Evolutionary conservation across 2,329 filamentous ascomycete genomes (phyloP).

Genomic region (Pseudogymnoascus verrucosus): DNA sequence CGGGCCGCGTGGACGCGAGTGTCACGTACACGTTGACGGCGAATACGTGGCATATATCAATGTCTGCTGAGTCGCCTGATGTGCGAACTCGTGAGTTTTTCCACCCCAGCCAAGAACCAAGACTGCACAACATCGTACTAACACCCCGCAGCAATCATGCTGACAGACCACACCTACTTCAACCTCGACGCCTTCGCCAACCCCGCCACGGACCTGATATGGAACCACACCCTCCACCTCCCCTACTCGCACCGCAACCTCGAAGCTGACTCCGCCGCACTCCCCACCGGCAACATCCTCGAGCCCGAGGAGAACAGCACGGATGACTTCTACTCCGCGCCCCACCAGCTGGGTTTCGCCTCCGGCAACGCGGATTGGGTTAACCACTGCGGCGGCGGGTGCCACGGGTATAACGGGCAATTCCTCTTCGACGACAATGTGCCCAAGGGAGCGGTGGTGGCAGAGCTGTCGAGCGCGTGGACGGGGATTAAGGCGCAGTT

Average conservation of each 20-base stretch:
- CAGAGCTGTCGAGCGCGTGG: constrained; percentile 51
- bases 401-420: constrained; percentile 65
- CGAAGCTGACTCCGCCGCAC: constrained; percentile 44
- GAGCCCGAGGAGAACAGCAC: constrained; percentile 58
- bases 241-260: constrained; percentile 54
- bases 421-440: constrained; percentile 37
- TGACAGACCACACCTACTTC: constrained; percentile 61
- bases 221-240: constrained; percentile 55
- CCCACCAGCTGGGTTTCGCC: constrained; percentile 56
- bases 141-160: constrained; percentile 42
- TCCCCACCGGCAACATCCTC: constrained; percentile 57
- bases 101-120: neutral
- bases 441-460: constrained; percentile 34
- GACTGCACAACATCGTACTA: neutral
- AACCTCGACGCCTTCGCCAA: constrained; percentile 59
- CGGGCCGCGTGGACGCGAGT: constrained; percentile 50
- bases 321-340: constrained; percentile 57
- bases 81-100: constrained; percentile 35
- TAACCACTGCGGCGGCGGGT: constrained; percentile 57
- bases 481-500: constrained; percentile 65
- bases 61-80: constrained; percentile 38
- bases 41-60: constrained; percentile 51
- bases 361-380: constrained; percentile 44
- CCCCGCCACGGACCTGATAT: constrained; percentile 44
- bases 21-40: constrained; percentile 55